These are phyloP conservation scores for Solanum dulcamara DNA, from an alignment of 257 asterid genomes.

Conservation along the genomic window DNA sequence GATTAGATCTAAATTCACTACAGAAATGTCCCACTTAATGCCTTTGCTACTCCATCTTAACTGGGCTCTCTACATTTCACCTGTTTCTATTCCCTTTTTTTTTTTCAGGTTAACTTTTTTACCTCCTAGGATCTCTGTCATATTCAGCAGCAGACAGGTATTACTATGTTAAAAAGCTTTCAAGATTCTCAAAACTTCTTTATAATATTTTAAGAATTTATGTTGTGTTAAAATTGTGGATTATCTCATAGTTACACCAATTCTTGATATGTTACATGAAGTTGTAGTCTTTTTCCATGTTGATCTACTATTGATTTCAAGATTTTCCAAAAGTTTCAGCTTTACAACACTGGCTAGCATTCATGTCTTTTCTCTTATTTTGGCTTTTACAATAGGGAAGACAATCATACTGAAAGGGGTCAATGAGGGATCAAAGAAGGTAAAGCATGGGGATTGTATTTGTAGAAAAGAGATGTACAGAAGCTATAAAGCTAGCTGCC, in stretches of 20 bases:
- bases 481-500: slow-evolving; percentile 9
- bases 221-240: too few species aligned
- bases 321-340: neutral
- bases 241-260: neutral
- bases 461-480: slow-evolving; percentile 24
- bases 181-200: neutral
- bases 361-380: neutral
- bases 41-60: neutral
- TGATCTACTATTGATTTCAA: neutral
- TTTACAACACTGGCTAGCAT: neutral
- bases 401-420: neutral
- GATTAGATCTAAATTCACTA: neutral
- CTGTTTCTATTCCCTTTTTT: neutral
- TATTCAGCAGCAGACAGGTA: neutral
- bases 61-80: neutral
- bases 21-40: slow-evolving; percentile 1
- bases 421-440: neutral
- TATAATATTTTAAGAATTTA: neutral
- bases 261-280: neutral
- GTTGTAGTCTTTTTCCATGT: neutral
- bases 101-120: neutral
- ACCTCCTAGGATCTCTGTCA: neutral
- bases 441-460: slow-evolving; percentile 40
- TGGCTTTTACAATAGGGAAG: neutral
- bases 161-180: neutral